These are phyloP conservation scores for Laburnicola sp. DNA, from an alignment of 2,329 filamentous ascomycete genomes.

Conservation along the genomic window DNA sequence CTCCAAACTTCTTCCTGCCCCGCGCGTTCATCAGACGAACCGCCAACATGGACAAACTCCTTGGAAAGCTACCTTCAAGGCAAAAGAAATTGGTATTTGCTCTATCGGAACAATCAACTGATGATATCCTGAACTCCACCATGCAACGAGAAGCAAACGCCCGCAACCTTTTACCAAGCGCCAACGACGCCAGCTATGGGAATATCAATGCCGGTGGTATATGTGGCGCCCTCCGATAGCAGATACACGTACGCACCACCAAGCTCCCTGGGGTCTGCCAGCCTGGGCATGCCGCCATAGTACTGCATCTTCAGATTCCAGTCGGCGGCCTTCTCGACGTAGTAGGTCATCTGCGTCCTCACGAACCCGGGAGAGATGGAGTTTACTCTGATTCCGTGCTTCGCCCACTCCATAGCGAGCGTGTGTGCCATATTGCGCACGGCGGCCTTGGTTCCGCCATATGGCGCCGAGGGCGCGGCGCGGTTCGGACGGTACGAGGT, in stretches of 20 bases:
- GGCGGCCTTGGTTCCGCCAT: slow-evolving; percentile 50
- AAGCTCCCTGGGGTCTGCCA: slow-evolving; percentile 57
- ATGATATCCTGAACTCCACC: slow-evolving; percentile 22
- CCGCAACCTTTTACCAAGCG: slow-evolving; percentile 38
- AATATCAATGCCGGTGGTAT: slow-evolving; percentile 56
- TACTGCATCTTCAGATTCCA: slow-evolving; percentile 59
- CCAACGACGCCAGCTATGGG: slow-evolving; percentile 54
- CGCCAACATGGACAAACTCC: neutral
- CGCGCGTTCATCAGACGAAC: neutral
- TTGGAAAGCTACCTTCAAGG: no score
- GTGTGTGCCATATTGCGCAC: slow-evolving; percentile 53
- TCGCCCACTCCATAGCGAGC: slow-evolving; percentile 81
- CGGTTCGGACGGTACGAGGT: slow-evolving; percentile 55
- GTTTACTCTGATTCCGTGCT: slow-evolving; percentile 79
- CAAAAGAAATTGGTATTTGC: slow-evolving; percentile 11
- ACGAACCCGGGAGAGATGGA: slow-evolving; percentile 85
- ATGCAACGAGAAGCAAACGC: slow-evolving; percentile 18
- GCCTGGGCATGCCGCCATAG: slow-evolving; percentile 57
- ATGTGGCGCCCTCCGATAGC: slow-evolving; percentile 52
- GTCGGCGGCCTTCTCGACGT: slow-evolving; percentile 53
- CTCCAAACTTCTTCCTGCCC: neutral
- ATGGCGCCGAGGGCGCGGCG: slow-evolving; percentile 56
- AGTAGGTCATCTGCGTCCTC: slow-evolving; percentile 67
- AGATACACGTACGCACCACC: slow-evolving; percentile 56
- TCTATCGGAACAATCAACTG: slow-evolving; percentile 11